Base-by-base conservation (phyloP, 1,139 yeast genomes). In the Nakaseomyces nivariensis region DNA sequence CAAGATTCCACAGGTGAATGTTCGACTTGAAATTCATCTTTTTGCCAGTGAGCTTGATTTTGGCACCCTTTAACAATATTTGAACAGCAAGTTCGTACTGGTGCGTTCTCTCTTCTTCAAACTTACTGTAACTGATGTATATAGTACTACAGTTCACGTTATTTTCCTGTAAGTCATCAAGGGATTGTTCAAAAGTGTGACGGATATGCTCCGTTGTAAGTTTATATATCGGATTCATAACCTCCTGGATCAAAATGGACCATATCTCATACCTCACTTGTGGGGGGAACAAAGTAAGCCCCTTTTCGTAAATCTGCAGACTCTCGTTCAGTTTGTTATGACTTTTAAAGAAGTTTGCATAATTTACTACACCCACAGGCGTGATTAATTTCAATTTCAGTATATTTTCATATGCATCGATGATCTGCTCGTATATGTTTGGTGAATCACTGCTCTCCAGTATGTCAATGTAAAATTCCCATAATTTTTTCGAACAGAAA, bases 381-480 rank as follows among this genome's bases (percentile, higher is more conserved):
- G 94, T 84, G 0, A 89, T 85, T 37, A 86, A 74, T 59, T 81
- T 84, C 47, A 83, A 62, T 29, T 72, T 75, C 42, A 89, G 75
- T 51, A 82, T 71, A 44, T 74, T 70, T 43, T 84, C 82, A 62
- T 87, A 88, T 1, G 81, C 78, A 1, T 62, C 59, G 46, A 72
- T 62, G 0, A 76, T 72, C 34, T 67, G 69, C 2, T 64, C 70
- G 5, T 78, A 75, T 17, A 49, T 33, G 10, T 48, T 33, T 4
- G 40, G 43, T 13, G 42, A 26, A 5, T 59, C 61, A 43, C 76
- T 70, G 25, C 86, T 76, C 64, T 86, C 95, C 24, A 84, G 72
- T 29, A 87, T 65, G 59, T 88, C 96, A 36, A 88, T 67, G 61
- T 85, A 87, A 54, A 79, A 79, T 6, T 78, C 69, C 96, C 96